Evolutionary conservation across 305 asterid species (phyloP).

Genomic region (Solanum hybrid): DNA sequence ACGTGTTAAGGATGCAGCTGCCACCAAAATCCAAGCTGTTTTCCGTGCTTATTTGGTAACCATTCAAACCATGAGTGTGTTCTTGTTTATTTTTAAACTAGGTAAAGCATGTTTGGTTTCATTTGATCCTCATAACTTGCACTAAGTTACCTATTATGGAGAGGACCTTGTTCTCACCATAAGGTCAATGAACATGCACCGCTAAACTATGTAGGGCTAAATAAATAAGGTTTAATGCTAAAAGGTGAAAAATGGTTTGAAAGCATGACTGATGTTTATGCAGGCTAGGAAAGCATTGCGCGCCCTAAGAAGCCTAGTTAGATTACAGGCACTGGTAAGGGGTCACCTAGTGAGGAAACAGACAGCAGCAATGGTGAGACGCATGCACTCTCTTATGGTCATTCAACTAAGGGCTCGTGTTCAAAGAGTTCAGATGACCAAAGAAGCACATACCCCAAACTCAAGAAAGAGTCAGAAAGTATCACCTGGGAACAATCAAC

Average conservation of each 20-base stretch:
- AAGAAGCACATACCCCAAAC: conserved; percentile 18
- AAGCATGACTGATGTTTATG: not conserved
- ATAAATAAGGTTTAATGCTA: not conserved
- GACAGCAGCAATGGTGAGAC: conserved; percentile 36
- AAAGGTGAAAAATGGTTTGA: conserved; percentile 3
- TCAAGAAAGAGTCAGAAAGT: conserved; percentile 18
- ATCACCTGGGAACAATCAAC: conserved; percentile 22
- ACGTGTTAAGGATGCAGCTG: conserved; percentile 30
- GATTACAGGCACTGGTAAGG: conserved; percentile 68
- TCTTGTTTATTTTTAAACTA: not conserved
- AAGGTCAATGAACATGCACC: not conserved
- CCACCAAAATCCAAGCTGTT: conserved; percentile 53
- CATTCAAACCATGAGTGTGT: not conserved
- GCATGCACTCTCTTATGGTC: conserved; percentile 53
- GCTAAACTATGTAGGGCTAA: not conserved
- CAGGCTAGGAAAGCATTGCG: conserved; percentile 75
- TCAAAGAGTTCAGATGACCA: conserved; percentile 45
- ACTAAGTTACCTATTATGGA: not conserved
- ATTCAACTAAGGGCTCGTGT: conserved; percentile 68
- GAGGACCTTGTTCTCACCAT: not conserved
- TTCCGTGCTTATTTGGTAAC: conserved; percentile 70
- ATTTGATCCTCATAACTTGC: not conserved
- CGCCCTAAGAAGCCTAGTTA: conserved; percentile 61
- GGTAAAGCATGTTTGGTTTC: not conserved
- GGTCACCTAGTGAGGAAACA: conserved; percentile 68